phyloP scores from a whole-genome alignment of 768 basidiomycete genomes.

The Paxillus involutus region DNA sequence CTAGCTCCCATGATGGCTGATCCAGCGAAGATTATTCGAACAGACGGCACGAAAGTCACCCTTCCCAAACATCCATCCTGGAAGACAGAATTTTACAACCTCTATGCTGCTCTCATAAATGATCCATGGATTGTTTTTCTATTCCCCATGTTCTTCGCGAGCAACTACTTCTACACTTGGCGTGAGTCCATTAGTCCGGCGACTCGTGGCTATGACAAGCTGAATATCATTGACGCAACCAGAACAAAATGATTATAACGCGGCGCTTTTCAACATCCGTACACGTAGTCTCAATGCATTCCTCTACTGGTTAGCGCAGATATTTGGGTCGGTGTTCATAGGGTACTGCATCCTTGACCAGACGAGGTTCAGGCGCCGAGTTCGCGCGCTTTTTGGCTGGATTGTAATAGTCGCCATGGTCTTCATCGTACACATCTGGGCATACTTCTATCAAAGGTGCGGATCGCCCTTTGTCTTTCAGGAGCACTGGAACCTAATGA shows the following conservation, averaged over 20 bases:
- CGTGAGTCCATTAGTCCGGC: conserved; percentile 43
- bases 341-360: conserved; percentile 64
- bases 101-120: conserved; percentile 64
- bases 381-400: conserved; percentile 75
- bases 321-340: conserved; percentile 70
- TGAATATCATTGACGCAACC: conserved; percentile 12
- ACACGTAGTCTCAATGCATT: conserved; percentile 75
- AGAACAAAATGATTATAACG: conserved; percentile 83
- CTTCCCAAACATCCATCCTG: conserved; percentile 70
- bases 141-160: conserved; percentile 85
- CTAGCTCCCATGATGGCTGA: conserved; percentile 73
- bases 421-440: conserved; percentile 74
- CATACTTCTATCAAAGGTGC: conserved; percentile 72
- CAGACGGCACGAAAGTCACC: conserved; percentile 69
- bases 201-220: background rate
- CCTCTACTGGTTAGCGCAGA: conserved; percentile 79
- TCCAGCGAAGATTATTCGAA: conserved; percentile 70
- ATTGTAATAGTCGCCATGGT: conserved; percentile 58
- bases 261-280: conserved; percentile 78
- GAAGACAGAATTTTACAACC: conserved; percentile 70
- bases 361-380: conserved; percentile 52
- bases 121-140: conserved; percentile 74
- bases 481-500: background rate
- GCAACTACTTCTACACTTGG: conserved; percentile 88
- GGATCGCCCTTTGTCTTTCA: conserved; percentile 15